phyloP scores from a whole-genome alignment of 352 stramenopile genomes.

The Pilasporangium apinafurcum region DNA sequence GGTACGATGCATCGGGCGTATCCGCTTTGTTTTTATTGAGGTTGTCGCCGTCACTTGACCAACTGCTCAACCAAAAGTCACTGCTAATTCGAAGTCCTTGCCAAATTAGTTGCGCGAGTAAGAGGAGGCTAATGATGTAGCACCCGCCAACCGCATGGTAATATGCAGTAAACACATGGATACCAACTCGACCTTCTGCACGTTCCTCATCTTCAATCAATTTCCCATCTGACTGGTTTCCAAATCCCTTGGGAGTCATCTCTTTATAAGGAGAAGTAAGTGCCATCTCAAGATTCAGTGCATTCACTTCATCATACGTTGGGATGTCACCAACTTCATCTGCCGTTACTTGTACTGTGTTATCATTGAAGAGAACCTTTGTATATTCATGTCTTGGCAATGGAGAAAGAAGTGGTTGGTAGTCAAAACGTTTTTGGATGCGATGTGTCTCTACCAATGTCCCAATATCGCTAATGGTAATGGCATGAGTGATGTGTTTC shows the following conservation, averaged over 20 bases:
- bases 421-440: not conserved
- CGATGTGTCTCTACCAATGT: not conserved
- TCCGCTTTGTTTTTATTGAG: not conserved
- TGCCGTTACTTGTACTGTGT: slow-evolving; percentile 5
- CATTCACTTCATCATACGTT: not conserved
- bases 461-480: slow-evolving; percentile 17
- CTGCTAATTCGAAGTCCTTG: slow-evolving; percentile 72
- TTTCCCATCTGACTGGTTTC: slow-evolving; percentile 6
- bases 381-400: too few relatives aligned
- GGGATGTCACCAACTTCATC: slow-evolving; percentile 14
- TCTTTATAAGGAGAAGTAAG: too few relatives aligned
- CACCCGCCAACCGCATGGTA: slow-evolving; percentile 35
- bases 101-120: slow-evolving; percentile 60
- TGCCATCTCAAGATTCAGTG: too few relatives aligned
- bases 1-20: slow-evolving; percentile 27
- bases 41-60: slow-evolving; percentile 59
- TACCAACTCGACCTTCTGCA: slow-evolving; percentile 17
- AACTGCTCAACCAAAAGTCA: slow-evolving; percentile 90
- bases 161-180: slow-evolving; percentile 22
- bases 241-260: not conserved
- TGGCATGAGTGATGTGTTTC: slow-evolving; percentile 17
- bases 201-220: slow-evolving; percentile 18
- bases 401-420: slow-evolving; percentile 7
- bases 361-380: too few relatives aligned
- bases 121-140: slow-evolving; percentile 17